A percentile compares a stretch with the other conserved stretches of the same genome.
Conservation (phyloP, 108 stramenopile species). For the Skeletonema potamos region DNA sequence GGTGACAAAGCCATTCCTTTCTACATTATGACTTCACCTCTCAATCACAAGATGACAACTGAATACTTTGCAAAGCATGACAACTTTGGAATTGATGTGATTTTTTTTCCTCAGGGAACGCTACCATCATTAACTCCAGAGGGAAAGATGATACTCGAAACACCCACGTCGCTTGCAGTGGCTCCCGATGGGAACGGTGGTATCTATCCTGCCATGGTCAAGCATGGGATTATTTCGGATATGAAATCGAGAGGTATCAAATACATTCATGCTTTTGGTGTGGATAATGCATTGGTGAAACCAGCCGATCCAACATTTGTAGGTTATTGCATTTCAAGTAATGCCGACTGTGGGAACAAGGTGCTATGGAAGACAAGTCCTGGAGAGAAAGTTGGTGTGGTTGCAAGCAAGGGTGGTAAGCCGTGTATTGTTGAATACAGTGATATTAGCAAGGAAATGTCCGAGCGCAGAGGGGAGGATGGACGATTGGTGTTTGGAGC, state of each 20-base stretch:
- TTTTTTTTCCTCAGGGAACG: slow-evolving; percentile 93
- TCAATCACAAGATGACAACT: slow-evolving; percentile 88
- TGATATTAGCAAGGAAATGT: slow-evolving; percentile 81
- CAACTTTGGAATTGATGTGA: slow-evolving; percentile 89
- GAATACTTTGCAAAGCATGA: slow-evolving; percentile 73
- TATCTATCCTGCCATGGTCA: slow-evolving; percentile 91
- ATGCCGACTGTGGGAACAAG: slow-evolving; percentile 96
- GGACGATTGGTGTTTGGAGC: slow-evolving; percentile 89
- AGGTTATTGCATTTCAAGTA: slow-evolving; percentile 83
- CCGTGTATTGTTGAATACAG: slow-evolving; percentile 94
- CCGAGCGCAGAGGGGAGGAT: slow-evolving; percentile 53
- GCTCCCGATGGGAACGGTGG: slow-evolving; percentile 99
- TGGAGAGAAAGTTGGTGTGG: slow-evolving; percentile 94
- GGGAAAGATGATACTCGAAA: slow-evolving; percentile 92
- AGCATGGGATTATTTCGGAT: slow-evolving; percentile 77
- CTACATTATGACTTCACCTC: slow-evolving; percentile 97
- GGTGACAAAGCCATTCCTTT: slow-evolving; percentile 62
- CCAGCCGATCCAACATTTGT: slow-evolving; percentile 95
- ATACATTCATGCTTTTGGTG: slow-evolving; percentile 90
- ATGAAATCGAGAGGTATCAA: slow-evolving; percentile 83
- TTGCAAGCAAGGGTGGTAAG: slow-evolving; percentile 73
- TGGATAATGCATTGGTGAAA: slow-evolving; percentile 94
- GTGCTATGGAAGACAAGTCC: slow-evolving; percentile 85
- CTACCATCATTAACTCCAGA: slow-evolving; percentile 86
- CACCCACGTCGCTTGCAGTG: slow-evolving; percentile 58